Evolutionary conservation across 768 basidiomycete genomes (phyloP).

Genomic region (Gymnopilus dilepis): DNA sequence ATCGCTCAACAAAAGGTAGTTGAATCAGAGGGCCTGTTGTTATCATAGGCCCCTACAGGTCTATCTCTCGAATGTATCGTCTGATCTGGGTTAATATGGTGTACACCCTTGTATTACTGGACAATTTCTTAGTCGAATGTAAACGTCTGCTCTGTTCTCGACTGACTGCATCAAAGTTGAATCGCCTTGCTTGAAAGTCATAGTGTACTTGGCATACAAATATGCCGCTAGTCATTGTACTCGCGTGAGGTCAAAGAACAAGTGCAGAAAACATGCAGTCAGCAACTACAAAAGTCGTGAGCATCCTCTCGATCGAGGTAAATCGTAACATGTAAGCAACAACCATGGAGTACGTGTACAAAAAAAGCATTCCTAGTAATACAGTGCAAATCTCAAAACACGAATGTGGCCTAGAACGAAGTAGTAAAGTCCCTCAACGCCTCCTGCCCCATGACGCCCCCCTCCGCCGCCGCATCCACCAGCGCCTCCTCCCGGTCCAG

Average conservation of each 20-base stretch:
- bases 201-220: too few species aligned
- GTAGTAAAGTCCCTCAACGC: conserved; percentile 63
- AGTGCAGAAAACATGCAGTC: too few species aligned
- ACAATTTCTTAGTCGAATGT: not conserved
- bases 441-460: conserved; percentile 59
- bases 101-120: not conserved
- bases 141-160: too few species aligned
- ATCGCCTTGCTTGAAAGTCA: too few species aligned
- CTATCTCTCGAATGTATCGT: not conserved
- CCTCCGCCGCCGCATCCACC: conserved; percentile 27
- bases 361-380: conserved; percentile 18
- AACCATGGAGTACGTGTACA: not conserved
- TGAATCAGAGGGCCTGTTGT: too few species aligned
- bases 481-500: too few species aligned
- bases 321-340: too few species aligned
- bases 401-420: conserved; percentile 41
- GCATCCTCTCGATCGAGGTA: not conserved
- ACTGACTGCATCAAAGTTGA: too few species aligned
- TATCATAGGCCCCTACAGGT: too few species aligned
- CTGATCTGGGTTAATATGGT: not conserved
- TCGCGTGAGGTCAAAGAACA: too few species aligned
- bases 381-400: conserved; percentile 21
- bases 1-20: not conserved
- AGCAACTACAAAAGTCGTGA: not conserved
- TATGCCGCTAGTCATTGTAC: too few species aligned